Base-by-base conservation (phyloP, 495 filamentous ascomycete species). In the Clohesyomyces aquaticus region DNA sequence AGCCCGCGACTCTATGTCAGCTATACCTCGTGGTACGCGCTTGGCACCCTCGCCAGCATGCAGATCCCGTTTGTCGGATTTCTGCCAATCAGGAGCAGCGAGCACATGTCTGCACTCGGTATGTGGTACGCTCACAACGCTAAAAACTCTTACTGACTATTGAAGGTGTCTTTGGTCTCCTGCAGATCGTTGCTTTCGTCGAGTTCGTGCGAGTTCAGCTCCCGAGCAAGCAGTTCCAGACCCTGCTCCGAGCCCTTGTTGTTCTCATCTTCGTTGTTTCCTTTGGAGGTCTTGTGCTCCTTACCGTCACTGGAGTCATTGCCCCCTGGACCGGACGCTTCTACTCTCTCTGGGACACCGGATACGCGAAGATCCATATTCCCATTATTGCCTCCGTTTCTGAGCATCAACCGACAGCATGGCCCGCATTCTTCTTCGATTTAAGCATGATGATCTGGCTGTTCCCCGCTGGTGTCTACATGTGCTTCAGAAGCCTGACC, bases 371-470 rank as follows among this genome's bases (percentile, higher is more conserved):
- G 79, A 95, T 98, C 62, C 95, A 99, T 69, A 99, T 99, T 73
- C 95, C 95, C 32, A 99, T 99, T 72, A 99, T 99, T 77, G 95
- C 95, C 23, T 98, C 94, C 2, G 95, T 99, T 26, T 99, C 95
- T 8, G 95, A 99, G 76, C 95, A 99, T 82, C 95, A 99, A 76
- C 95, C 95, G 12, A 99, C 95, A 25, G 95, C 95, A n/a, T 99
- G 95, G 95, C 95, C 95, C 8, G 92, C 95, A 32, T 99, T 97
- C 84, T 99, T 98, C 79, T 99, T 99, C 75, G 95, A 99, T 70
- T 82, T 99, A 67, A 96, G 96, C 78, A 85, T 99, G 81, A 81
- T 99, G 63, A 96, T 99, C 77, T 99, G 93, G 93, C 87, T 98
- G 55, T 98, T 99, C 85, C 95, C 95, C 0, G 95, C 94, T 21